Base-by-base conservation (phyloP, 352 stramenopile species). In the Phytophthora macrochlamydospora region DNA sequence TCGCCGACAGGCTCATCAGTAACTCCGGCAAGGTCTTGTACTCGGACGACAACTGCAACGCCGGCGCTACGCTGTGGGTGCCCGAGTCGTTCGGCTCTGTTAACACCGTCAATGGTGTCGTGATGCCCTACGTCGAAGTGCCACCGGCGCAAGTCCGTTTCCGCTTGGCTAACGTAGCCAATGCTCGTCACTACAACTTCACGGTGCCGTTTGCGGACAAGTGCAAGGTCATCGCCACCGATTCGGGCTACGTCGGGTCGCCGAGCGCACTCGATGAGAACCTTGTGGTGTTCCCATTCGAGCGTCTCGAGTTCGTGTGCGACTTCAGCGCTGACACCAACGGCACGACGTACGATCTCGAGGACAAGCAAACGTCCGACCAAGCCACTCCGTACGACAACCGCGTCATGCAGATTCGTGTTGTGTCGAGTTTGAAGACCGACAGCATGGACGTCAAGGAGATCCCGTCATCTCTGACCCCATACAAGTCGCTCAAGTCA, bases 161-260 rank as follows among this genome's bases (percentile, higher is more conserved):
- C 65, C 81, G 84, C 28, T 35, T 90, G 29, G 66, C 71, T 24
- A 92, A 90, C 59, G 50, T 72, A 7, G 80, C 84, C 63, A 92
- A 92, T 62, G 65, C 84, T 30, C 84, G 84, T 51, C 74, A 91
- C 75, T 92, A 92, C 78, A 91, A 91, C 72, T 76, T 91, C 11
- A 78, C 78, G 24, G 76, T 92, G 33, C 81, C 84, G 28, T 92
- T 91, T 62, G 62, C 70, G 0, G 67, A 79, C 71, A 83, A 87
- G 66, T 91, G 84, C 53, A 55, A 72, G n/a, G 29, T 83, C 3
- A 79, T 92, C 35, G 81, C 79, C 0, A 86, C 69, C 7, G 84
- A 92, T 61, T 84, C 76, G 6, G 84, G 84, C 30, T 89, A 83
- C 49, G 79, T 92, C 0, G 49, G 76, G 30, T 69, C 73, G 3